These are phyloP conservation scores for Mycena leptocephala DNA, from an alignment of 768 basidiomycete species.

Conservation along the genomic window DNA sequence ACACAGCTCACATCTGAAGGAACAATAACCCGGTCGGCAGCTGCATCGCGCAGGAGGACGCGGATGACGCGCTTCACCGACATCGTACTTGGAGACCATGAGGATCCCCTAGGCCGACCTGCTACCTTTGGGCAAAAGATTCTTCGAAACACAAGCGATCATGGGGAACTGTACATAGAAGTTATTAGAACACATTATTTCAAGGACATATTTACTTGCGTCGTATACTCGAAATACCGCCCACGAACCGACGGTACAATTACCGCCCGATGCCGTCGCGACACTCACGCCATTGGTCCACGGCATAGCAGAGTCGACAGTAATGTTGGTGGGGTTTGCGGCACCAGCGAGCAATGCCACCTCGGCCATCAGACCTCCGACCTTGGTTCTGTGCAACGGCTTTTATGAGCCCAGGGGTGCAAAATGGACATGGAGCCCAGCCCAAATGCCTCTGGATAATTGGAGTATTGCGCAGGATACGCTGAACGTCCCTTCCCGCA, in stretches of 20 bases:
- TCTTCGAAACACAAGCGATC: not conserved
- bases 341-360: too few species aligned
- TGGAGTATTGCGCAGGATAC: constrained; percentile 21
- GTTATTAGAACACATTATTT: not conserved
- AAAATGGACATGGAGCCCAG: constrained; percentile 25
- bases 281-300: constrained; percentile 1
- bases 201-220: not conserved
- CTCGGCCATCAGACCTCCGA: too few species aligned
- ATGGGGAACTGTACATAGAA: not conserved
- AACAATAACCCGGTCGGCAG: not conserved
- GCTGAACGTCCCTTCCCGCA: constrained; percentile 35
- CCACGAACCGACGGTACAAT: too few species aligned
- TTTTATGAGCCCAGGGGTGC: constrained; percentile 10
- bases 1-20: not conserved
- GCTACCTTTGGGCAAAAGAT: not conserved
- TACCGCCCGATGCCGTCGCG: not conserved
- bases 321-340: not conserved
- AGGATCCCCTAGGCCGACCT: not conserved
- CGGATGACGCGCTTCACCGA: constrained; percentile 4
- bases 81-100: not conserved
- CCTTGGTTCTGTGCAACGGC: constrained; percentile 11
- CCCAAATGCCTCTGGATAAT: constrained; percentile 39
- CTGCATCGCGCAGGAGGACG: not conserved
- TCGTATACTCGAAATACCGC: constrained; percentile 7
- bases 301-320: not conserved